phyloP scores from a whole-genome alignment of 2,329 filamentous ascomycete species.

The Sporothrix euskadiensis region DNA sequence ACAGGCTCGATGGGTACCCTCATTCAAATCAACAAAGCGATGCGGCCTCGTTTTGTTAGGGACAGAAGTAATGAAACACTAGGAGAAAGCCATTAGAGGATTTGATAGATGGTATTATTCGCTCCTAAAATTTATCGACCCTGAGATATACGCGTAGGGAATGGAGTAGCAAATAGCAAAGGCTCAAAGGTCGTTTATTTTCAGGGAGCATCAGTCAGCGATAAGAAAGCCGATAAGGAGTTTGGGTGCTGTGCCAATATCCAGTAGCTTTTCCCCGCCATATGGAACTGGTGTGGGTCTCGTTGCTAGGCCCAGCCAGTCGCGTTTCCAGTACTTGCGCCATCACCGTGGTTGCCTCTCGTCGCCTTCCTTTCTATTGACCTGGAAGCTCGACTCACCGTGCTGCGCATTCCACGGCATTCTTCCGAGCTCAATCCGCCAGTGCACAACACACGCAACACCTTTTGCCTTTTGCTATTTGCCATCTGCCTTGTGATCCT shows the following conservation, averaged over 20 bases:
- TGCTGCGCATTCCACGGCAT: slow-evolving; percentile 9
- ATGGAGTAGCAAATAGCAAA: neutral
- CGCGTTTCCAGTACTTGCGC: slow-evolving; percentile 20
- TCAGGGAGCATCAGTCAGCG: neutral
- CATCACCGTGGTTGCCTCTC: slow-evolving; percentile 27
- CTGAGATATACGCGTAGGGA: too few relatives aligned
- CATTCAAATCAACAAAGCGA: neutral
- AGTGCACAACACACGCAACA: neutral
- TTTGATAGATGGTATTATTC: too few relatives aligned
- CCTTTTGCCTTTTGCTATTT: too few relatives aligned
- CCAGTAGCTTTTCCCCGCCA: neutral
- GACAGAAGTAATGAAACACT: too few relatives aligned
- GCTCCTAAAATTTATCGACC: too few relatives aligned
- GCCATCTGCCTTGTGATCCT: neutral
- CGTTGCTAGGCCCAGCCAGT: neutral
- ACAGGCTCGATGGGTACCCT: neutral
- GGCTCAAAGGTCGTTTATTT: too few relatives aligned
- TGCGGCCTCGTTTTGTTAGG: neutral
- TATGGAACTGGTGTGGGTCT: slow-evolving; percentile 22
- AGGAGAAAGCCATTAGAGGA: too few relatives aligned
- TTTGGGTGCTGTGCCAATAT: neutral
- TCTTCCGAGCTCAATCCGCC: neutral
- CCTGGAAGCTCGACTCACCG: neutral
- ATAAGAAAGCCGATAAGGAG: neutral
- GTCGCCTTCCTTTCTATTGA: neutral